These are phyloP conservation scores for Pyricularia pennisetigena DNA, from an alignment of 2,329 filamentous ascomycete species.

Conservation along the genomic window DNA sequence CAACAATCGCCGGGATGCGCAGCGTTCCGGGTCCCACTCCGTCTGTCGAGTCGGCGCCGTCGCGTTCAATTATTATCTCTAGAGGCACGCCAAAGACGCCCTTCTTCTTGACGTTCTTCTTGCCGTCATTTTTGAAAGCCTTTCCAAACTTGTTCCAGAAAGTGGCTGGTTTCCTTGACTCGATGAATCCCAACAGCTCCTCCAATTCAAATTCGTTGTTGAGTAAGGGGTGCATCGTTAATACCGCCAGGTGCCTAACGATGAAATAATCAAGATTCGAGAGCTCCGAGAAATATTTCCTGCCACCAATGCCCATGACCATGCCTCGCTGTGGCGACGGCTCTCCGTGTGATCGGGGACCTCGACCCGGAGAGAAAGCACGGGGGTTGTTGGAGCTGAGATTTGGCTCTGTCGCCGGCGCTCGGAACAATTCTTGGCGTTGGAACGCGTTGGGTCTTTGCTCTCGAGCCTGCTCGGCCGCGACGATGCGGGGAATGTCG, in stretches of 20 bases:
- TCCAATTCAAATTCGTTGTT: constrained; percentile 89
- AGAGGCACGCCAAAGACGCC: constrained; percentile 86
- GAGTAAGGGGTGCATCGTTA: constrained; percentile 88
- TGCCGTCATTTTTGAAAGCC: constrained; percentile 81
- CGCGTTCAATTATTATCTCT: constrained; percentile 81
- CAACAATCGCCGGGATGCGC: constrained; percentile 86
- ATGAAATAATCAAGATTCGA: constrained; percentile 97
- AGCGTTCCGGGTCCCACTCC: constrained; percentile 87
- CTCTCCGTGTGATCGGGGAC: constrained; percentile 38
- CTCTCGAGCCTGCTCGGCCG: constrained; percentile 88
- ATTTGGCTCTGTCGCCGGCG: constrained; percentile 47
- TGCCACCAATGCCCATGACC: constrained; percentile 32
- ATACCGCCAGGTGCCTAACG: constrained; percentile 84
- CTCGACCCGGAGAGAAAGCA: constrained; percentile 33
- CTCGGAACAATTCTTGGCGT: constrained; percentile 56
- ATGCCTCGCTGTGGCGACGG: constrained; percentile 32
- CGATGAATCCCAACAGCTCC: constrained; percentile 84
- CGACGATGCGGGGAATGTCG: constrained; percentile 92
- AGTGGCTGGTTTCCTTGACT: constrained; percentile 76
- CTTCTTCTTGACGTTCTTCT: constrained; percentile 76
- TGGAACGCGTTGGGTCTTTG: constrained; percentile 72
- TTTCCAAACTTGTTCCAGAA: constrained; percentile 99
- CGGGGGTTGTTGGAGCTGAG: constrained; percentile 53
- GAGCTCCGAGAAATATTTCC: constrained; percentile 92
- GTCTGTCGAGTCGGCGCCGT: constrained; percentile 95